Evolutionary conservation across 768 basidiomycete species (phyloP).

Genomic region (Tulasnella sp.): DNA sequence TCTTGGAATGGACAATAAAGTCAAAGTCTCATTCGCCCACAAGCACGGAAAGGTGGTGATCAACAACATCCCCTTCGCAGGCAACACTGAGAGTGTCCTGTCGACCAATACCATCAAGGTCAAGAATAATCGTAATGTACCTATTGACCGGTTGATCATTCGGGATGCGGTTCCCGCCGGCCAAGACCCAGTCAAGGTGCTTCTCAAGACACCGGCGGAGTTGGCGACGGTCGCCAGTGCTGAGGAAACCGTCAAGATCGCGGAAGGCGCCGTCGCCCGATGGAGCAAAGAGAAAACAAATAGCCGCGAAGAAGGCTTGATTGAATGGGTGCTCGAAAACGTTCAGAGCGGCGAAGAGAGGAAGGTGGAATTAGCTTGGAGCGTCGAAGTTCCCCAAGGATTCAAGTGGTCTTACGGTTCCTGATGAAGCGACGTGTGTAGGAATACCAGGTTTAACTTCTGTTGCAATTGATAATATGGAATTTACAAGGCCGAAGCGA

Average conservation of each 20-base stretch:
- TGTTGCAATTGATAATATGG: slow-evolving; percentile 11
- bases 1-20: slow-evolving; percentile 44
- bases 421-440: not conserved
- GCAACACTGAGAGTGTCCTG: slow-evolving; percentile 26
- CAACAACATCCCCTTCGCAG: slow-evolving; percentile 23
- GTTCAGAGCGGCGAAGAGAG: slow-evolving; percentile 9
- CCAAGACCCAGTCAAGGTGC: slow-evolving; percentile 27
- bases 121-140: slow-evolving; percentile 31
- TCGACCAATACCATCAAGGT: slow-evolving; percentile 31
- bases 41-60: slow-evolving; percentile 25
- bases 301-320: slow-evolving; percentile 24
- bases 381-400: slow-evolving; percentile 23
- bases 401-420: slow-evolving; percentile 11
- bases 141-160: slow-evolving; percentile 33
- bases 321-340: slow-evolving; percentile 22
- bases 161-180: slow-evolving; percentile 36
- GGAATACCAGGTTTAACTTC: not conserved
- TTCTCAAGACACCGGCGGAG: slow-evolving; percentile 18
- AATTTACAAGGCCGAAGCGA: slow-evolving; percentile 2
- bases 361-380: slow-evolving; percentile 20
- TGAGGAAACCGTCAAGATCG: slow-evolving; percentile 20
- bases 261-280: not conserved
- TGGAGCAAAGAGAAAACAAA: slow-evolving; percentile 17
- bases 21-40: slow-evolving; percentile 39
- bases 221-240: slow-evolving; percentile 15